Evolutionary conservation across 306 rosid species (phyloP).

Genomic region (Cucumis hystrix): DNA sequence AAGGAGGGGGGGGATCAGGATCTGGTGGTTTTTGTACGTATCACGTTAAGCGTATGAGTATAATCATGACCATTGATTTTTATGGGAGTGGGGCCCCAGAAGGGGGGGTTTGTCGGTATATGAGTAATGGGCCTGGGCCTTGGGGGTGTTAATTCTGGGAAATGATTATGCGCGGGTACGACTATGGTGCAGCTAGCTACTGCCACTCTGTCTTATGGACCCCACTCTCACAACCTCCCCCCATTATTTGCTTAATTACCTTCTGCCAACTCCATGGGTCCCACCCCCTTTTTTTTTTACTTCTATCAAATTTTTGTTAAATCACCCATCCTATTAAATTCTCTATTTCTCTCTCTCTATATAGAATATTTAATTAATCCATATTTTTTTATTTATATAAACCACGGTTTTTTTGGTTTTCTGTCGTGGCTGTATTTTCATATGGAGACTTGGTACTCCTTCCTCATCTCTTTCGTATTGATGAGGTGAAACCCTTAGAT

Average conservation of each 20-base stretch:
- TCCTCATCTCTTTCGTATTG: too few relatives aligned
- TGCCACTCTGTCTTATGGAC: neutral
- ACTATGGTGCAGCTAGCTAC: neutral
- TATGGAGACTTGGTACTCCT: too few relatives aligned
- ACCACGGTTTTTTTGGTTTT: too few relatives aligned
- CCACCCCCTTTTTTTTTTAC: neutral
- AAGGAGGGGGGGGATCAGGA: neutral
- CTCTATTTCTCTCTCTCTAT: too few relatives aligned
- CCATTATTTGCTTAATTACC: neutral
- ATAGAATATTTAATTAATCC: too few relatives aligned
- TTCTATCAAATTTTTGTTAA: too few relatives aligned
- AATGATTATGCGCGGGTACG: neutral
- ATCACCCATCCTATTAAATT: too few relatives aligned
- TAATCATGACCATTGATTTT: neutral
- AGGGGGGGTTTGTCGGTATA: neutral
- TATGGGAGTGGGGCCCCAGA: neutral
- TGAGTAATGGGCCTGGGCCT: slow-evolving; percentile 6
- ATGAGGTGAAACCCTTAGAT: too few relatives aligned
- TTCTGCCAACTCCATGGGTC: neutral
- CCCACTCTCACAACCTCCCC: neutral
- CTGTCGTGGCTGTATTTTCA: too few relatives aligned
- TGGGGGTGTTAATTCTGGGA: slow-evolving; percentile 2
- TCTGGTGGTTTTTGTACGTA: neutral
- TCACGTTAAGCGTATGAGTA: neutral
- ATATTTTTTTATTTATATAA: too few relatives aligned